Percentiles rank a stretch among this genome's conserved stretches.
Evolutionary conservation across 2,329 filamentous ascomycete species (phyloP).

Genomic region (Fusarium lateritium): DNA sequence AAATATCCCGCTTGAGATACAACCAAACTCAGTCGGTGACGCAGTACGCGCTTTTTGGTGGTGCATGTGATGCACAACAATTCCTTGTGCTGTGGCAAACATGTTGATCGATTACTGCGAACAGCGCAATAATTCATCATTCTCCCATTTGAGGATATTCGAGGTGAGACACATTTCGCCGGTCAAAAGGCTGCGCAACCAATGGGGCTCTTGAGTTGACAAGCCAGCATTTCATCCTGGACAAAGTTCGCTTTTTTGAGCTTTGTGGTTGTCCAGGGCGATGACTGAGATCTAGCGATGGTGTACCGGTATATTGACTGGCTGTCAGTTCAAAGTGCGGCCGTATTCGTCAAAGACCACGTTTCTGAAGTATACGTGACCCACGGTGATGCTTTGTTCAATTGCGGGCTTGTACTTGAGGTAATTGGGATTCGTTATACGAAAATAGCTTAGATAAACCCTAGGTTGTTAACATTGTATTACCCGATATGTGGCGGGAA

Average conservation of each 20-base stretch:
- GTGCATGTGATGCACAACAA: slow-evolving; percentile 4
- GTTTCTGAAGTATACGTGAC: no score
- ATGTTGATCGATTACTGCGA: slow-evolving; percentile 5
- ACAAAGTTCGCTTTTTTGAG: slow-evolving; percentile 6
- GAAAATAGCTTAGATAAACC: not conserved
- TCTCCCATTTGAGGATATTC: slow-evolving; percentile 9
- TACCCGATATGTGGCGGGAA: slow-evolving; percentile 1
- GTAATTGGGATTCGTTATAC: slow-evolving; percentile 12
- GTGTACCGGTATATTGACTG: no score
- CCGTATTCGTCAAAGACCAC: no score
- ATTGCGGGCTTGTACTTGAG: not conserved
- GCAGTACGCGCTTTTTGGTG: not conserved
- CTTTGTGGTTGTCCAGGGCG: no score
- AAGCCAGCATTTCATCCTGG: slow-evolving; percentile 7
- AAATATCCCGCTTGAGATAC: not conserved
- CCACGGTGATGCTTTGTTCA: no score
- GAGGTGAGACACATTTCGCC: slow-evolving; percentile 6
- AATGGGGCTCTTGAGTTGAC: slow-evolving; percentile 18
- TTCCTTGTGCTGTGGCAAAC: not conserved
- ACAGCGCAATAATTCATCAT: slow-evolving; percentile 9
- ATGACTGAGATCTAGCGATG: no score
- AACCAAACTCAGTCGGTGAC: not conserved
- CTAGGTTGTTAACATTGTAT: not conserved
- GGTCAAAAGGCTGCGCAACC: slow-evolving; percentile 14
- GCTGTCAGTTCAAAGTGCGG: no score